Conservation (phyloP, 208 protist genomes). For the Porcisia deanei region DNA sequence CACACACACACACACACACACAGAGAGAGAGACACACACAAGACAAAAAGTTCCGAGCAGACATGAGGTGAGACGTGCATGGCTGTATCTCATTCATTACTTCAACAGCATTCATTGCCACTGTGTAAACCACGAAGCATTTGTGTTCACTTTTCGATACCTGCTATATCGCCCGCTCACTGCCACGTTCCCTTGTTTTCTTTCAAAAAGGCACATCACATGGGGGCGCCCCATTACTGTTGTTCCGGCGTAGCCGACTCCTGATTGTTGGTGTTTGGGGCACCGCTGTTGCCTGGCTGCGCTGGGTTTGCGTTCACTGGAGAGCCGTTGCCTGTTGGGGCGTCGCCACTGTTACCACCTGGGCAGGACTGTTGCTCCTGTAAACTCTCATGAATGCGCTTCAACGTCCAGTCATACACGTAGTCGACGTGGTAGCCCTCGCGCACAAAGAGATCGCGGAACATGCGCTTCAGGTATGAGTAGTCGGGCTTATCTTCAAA, state of each 20-base stretch:
- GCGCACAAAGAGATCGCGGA: slow-evolving; percentile 98
- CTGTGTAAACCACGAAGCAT: too few relatives aligned
- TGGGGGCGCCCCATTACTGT: slow-evolving; percentile 4
- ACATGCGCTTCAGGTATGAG: slow-evolving; percentile 97
- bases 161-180: too few relatives aligned
- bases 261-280: slow-evolving; percentile 26
- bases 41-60: background rate
- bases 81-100: background rate
- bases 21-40: background rate
- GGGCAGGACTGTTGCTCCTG: slow-evolving; percentile 51
- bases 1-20: background rate
- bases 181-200: background rate
- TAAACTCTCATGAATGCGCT: slow-evolving; percentile 72
- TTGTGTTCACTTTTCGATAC: too few relatives aligned
- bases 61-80: background rate
- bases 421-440: slow-evolving; percentile 98
- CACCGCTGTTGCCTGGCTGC: slow-evolving; percentile 22
- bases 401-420: slow-evolving; percentile 98
- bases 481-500: slow-evolving; percentile 99
- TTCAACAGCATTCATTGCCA: too few relatives aligned
- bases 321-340: slow-evolving; percentile 21
- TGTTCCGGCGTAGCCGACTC: slow-evolving; percentile 23
- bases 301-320: slow-evolving; percentile 19
- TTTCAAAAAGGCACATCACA: background rate
- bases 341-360: slow-evolving; percentile 16